These are phyloP conservation scores for Wickerhamiella infanticola DNA, from an alignment of 1,139 yeast genomes.

Conservation along the genomic window DNA sequence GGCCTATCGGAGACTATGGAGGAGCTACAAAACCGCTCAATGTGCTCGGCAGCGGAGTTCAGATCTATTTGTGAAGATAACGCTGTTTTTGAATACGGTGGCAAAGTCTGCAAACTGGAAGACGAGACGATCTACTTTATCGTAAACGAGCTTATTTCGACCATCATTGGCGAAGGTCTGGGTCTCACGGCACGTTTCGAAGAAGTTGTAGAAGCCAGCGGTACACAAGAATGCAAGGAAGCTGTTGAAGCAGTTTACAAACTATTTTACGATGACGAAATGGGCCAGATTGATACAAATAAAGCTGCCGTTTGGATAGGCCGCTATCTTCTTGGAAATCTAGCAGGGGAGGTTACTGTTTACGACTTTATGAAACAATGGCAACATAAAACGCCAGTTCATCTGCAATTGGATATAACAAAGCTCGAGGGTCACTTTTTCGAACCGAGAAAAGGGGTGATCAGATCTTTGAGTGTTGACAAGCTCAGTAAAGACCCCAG, in stretches of 20 bases:
- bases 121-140: conserved; percentile 25
- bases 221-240: conserved; percentile 14
- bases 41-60: conserved; percentile 45
- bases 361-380: conserved; percentile 42
- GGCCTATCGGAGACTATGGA: background rate
- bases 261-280: conserved; percentile 15
- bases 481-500: conserved; percentile 37
- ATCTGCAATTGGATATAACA: conserved; percentile 28
- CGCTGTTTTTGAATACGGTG: background rate
- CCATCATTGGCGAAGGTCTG: conserved; percentile 29
- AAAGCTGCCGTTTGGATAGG: conserved; percentile 10
- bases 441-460: conserved; percentile 29
- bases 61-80: conserved; percentile 32
- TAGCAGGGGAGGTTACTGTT: conserved; percentile 20
- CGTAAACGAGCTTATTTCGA: conserved; percentile 34
- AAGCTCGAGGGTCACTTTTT: conserved; percentile 41
- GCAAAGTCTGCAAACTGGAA: conserved; percentile 18
- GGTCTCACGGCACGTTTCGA: conserved; percentile 1
- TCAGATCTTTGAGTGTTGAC: conserved; percentile 38
- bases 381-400: conserved; percentile 46
- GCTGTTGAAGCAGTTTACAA: conserved; percentile 18
- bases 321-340: conserved; percentile 4
- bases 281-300: conserved; percentile 3
- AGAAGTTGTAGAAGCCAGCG: background rate
- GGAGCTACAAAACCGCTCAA: conserved; percentile 27